Evolutionary conservation across 208 protist genomes (phyloP), one percentile per base, ranked within the genome.

Genomic region (Trypanosoma rangeli): DNA sequence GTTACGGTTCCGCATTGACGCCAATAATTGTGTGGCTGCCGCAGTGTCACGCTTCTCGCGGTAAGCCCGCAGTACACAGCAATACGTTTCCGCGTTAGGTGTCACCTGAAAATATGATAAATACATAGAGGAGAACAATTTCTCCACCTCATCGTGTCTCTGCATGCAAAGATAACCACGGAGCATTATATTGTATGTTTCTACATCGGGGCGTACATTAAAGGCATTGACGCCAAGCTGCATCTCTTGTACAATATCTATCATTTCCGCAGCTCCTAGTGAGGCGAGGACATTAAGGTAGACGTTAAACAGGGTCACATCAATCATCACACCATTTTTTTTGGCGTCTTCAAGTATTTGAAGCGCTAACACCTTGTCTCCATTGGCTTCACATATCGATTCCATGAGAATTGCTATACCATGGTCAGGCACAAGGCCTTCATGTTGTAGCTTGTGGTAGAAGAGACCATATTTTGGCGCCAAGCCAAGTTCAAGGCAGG

Each of bases 251-350:
- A 94, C 84, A 26, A 84, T 67, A 9, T 10, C 1, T 10, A 85
- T 70, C 3, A 96, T 13, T 18, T 61, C n/a, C 39, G 52, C 53
- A 53, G 89, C 87, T 7, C 83, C 79, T 0, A 79, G 64, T 1
- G 81, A 83, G 16, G 89, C 82, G 10, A 97, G 78, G 15, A 95
- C 87, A 4, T 57, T 44, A 9, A 97, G 80, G 63, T 93, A 94
- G 13, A 74, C 73, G 64, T 97, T 96, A 74, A 86, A 93, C 13
- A 94, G 31, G 5, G 22, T 15, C 4, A 74, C 78, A 59, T 92
- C 89, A 39, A 94, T 71, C 24, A 85, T 64, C 2, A 89, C 49
- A 5, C 73, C 49, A 22, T 56, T 35, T 15, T 42, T 28, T 37
- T 79, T 84, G 3, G 86, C 74, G 52, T 92, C 84, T 5, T 26